Conservation (phyloP, 768 basidiomycete species). For the Leccinellum rugosiceps region DNA sequence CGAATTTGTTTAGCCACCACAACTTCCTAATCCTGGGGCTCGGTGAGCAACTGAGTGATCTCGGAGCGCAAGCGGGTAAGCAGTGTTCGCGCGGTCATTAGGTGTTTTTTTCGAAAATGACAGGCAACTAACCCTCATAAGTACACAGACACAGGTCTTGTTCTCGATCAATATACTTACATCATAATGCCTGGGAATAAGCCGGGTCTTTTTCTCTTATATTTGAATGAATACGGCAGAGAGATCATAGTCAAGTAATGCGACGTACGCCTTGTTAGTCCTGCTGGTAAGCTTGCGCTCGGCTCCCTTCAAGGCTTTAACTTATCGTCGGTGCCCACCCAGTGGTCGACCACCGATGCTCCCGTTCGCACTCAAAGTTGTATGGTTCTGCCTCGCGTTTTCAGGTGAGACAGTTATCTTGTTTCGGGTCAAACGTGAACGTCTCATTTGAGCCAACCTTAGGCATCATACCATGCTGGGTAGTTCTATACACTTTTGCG, state of each 20-base stretch:
- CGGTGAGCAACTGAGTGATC: background rate
- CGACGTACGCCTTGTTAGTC: background rate
- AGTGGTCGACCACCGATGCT: conserved; percentile 39
- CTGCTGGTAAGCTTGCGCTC: background rate
- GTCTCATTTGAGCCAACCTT: background rate
- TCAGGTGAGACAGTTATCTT: conserved; percentile 38
- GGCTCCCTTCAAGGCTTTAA: background rate
- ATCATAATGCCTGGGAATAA: conserved; percentile 8
- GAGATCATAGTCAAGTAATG: background rate
- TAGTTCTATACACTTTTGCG: conserved; percentile 45
- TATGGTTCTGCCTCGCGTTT: conserved; percentile 57
- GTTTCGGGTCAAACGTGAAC: background rate
- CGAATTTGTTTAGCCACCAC: background rate
- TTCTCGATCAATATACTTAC: background rate
- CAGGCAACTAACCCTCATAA: background rate
- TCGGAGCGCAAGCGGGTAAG: background rate
- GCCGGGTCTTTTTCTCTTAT: background rate
- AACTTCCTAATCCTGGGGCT: background rate
- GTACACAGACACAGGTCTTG: background rate
- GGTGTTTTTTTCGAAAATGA: background rate
- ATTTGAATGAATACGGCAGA: background rate
- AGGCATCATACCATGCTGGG: conserved; percentile 54
- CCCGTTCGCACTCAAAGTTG: conserved; percentile 50
- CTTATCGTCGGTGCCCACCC: background rate
- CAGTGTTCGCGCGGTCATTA: background rate